These are phyloP conservation scores for Echeveria elegans DNA, from an alignment of 164 flowering plant genomes.

Conservation along the genomic window DNA sequence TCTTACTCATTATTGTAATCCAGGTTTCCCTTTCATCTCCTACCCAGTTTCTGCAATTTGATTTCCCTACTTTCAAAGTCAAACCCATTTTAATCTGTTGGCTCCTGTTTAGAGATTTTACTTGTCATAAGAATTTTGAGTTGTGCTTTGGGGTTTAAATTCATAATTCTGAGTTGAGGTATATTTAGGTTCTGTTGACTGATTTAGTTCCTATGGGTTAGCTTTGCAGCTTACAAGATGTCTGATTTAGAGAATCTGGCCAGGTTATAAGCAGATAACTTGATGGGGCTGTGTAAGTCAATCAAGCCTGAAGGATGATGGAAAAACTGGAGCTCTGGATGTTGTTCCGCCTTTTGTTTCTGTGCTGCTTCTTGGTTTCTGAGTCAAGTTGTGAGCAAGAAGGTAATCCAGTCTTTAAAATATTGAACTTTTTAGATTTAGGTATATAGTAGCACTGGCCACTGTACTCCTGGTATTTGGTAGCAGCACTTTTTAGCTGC, in stretches of 20 bases:
- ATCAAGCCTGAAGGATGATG: slow-evolving; percentile 36
- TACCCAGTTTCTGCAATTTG: slow-evolving; percentile 18
- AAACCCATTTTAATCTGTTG: slow-evolving; percentile 18
- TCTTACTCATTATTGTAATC: slow-evolving; percentile 9
- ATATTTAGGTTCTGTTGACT: background rate
- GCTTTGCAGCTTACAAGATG: background rate
- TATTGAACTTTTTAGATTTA: too few species aligned
- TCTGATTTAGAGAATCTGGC: background rate
- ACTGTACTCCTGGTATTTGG: too few species aligned
- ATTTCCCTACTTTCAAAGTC: slow-evolving; percentile 32
- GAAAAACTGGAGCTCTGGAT: slow-evolving; percentile 20
- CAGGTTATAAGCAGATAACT: slow-evolving; percentile 16
- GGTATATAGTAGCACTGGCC: too few species aligned
- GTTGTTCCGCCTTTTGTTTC: slow-evolving; percentile 14
- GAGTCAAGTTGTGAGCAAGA: slow-evolving; percentile 27
- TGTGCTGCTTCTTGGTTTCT: slow-evolving; percentile 22
- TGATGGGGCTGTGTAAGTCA: slow-evolving; percentile 23
- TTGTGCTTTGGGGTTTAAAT: background rate
- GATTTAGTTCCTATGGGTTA: background rate
- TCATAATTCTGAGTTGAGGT: background rate
- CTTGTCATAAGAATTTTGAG: background rate
- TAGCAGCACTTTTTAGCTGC: background rate
- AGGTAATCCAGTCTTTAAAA: slow-evolving; percentile 41
- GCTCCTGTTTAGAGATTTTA: background rate
- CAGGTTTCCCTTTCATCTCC: slow-evolving; percentile 13